Evolutionary conservation across 768 basidiomycete species (phyloP).

Genomic region (Pisolithus microcarpus): DNA sequence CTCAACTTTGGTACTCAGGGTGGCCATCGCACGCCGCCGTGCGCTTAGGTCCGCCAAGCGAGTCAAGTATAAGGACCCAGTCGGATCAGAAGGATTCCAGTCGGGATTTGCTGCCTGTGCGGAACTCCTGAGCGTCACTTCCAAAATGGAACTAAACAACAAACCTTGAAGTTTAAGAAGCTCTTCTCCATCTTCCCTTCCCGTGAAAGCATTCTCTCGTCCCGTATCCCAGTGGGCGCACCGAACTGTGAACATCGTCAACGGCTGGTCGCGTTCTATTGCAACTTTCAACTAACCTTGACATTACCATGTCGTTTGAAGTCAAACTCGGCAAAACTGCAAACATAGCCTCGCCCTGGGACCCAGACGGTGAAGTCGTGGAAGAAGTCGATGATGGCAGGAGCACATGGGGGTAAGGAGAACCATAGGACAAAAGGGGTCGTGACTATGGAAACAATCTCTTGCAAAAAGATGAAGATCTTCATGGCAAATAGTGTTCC

Average conservation of each 20-base stretch:
- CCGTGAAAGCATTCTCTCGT: constrained; percentile 75
- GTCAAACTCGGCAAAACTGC: constrained; percentile 97
- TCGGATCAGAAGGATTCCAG: constrained; percentile 89
- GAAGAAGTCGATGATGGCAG: constrained; percentile 94
- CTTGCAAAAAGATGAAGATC: constrained; percentile 76
- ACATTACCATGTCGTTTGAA: constrained; percentile 92
- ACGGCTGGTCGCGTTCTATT: not conserved
- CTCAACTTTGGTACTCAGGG: constrained; percentile 24
- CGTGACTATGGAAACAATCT: constrained; percentile 82
- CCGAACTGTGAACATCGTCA: constrained; percentile 51
- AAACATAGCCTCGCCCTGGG: constrained; percentile 93
- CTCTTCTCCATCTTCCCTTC: constrained; percentile 99
- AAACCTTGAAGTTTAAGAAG: constrained; percentile 85
- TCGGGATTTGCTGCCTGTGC: constrained; percentile 83
- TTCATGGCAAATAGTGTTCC: constrained; percentile 94
- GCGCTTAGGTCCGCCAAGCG: constrained; percentile 69
- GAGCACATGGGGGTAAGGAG: constrained; percentile 83
- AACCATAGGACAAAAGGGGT: constrained; percentile 94
- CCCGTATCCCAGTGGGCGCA: constrained; percentile 62
- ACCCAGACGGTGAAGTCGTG: constrained; percentile 96
- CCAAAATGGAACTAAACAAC: not conserved
- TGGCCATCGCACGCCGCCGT: constrained; percentile 28
- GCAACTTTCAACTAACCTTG: constrained; percentile 44
- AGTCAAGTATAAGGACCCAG: constrained; percentile 84
- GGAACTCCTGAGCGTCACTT: constrained; percentile 1